phyloP scores from a whole-genome alignment of 179 eudicot species.

The Silene vulgaris region DNA sequence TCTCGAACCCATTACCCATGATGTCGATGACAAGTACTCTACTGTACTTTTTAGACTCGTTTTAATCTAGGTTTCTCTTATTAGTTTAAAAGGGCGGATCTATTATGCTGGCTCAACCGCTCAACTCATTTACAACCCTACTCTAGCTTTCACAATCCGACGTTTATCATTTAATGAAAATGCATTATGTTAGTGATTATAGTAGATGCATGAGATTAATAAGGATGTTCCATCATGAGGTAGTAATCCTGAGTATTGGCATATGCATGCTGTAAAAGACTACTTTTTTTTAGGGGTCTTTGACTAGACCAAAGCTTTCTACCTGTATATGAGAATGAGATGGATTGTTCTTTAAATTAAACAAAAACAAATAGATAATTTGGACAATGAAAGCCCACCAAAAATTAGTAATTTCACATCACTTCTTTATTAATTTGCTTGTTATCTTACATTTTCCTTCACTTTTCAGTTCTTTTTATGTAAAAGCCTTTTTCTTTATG shows the following conservation, averaged over 20 bases:
- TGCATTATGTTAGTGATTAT: background rate
- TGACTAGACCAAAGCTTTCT: slow-evolving; percentile 17
- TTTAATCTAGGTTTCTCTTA: slow-evolving; percentile 1
- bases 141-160: too few species aligned
- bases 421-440: slow-evolving; percentile 13
- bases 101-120: background rate
- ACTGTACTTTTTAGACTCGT: slow-evolving; percentile 36
- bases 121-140: slow-evolving; percentile 1
- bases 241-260: slow-evolving; percentile 2
- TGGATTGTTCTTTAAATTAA: background rate
- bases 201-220: background rate
- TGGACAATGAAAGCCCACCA: slow-evolving; percentile 38
- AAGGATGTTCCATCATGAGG: background rate
- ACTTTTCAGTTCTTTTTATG: slow-evolving; percentile 32
- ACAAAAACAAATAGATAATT: slow-evolving; percentile 15
- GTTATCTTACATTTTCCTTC: slow-evolving; percentile 15
- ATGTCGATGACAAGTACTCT: slow-evolving; percentile 26
- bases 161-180: too few species aligned
- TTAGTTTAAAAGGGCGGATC: background rate
- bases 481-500: slow-evolving; percentile 5
- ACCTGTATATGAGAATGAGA: background rate
- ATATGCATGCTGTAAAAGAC: slow-evolving; percentile 32
- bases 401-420: slow-evolving; percentile 31
- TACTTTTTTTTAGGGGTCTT: slow-evolving; percentile 21
- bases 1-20: too few species aligned